Percentiles rank a stretch among this genome's conserved stretches.
These are phyloP conservation scores for Penicillium cosmopolitanum DNA, from an alignment of 495 filamentous ascomycete genomes.

Conservation along the genomic window DNA sequence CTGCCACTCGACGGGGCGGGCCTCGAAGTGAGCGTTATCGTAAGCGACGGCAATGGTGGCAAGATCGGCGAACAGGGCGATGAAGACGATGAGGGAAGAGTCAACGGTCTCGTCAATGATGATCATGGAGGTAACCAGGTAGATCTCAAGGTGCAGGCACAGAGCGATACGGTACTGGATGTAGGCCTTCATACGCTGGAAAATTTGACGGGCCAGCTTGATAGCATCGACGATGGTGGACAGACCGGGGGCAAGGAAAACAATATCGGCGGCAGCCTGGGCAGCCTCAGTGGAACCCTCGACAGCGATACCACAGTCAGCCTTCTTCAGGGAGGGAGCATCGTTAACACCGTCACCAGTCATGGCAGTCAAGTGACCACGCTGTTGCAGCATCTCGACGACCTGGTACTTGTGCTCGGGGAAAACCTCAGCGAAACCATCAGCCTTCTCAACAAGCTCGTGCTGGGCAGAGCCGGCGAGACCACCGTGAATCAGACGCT, in stretches of 20 bases:
- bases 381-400: slow-evolving; percentile 75
- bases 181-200: slow-evolving; percentile 83
- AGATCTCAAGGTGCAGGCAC: slow-evolving; percentile 76
- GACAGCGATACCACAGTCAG: slow-evolving; percentile 77
- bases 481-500: slow-evolving; percentile 74
- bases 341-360: slow-evolving; percentile 79
- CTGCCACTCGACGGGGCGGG: slow-evolving; percentile 76
- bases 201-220: slow-evolving; percentile 78
- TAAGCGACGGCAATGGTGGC: slow-evolving; percentile 78
- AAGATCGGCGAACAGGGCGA: slow-evolving; percentile 76
- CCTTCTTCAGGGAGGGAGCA: slow-evolving; percentile 73
- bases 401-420: slow-evolving; percentile 81
- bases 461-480: slow-evolving; percentile 72
- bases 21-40: slow-evolving; percentile 76
- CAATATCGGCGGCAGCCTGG: slow-evolving; percentile 77
- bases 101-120: slow-evolving; percentile 74
- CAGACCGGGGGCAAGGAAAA: slow-evolving; percentile 79
- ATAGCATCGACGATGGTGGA: slow-evolving; percentile 76
- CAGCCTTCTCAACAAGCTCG: slow-evolving; percentile 75
- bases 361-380: slow-evolving; percentile 76
- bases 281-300: slow-evolving; percentile 78
- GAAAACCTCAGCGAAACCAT: slow-evolving; percentile 78
- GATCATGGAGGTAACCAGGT: slow-evolving; percentile 77
- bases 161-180: slow-evolving; percentile 82
- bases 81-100: slow-evolving; percentile 72